phyloP scores from a whole-genome alignment of 2,329 filamentous ascomycete species.

The Fusarium tanahbumbuense region DNA sequence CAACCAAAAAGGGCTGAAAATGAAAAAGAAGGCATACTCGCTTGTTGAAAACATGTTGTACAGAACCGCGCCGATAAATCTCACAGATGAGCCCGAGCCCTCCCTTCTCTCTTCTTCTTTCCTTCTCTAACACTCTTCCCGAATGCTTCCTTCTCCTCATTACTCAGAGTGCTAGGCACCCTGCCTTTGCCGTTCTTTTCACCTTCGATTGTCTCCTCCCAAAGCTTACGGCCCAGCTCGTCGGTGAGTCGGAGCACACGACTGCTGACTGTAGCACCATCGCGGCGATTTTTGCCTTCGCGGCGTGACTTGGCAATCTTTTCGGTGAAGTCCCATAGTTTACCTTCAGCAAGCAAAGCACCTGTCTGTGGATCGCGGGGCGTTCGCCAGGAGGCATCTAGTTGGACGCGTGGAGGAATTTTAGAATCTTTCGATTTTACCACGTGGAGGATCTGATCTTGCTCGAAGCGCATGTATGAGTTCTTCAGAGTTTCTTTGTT shows the following conservation, averaged over 20 bases:
- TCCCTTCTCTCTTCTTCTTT: conserved; percentile 61
- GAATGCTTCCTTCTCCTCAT: conserved; percentile 62
- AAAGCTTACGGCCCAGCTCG: conserved; percentile 76
- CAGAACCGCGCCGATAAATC: conserved; percentile 2
- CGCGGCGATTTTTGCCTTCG: conserved; percentile 96
- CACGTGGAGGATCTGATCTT: conserved; percentile 87
- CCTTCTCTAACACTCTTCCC: conserved; percentile 59
- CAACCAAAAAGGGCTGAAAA: not conserved
- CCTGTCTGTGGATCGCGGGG: conserved; percentile 71
- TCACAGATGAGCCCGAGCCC: conserved; percentile 64
- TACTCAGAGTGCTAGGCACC: conserved; percentile 58
- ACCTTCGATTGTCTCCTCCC: conserved; percentile 63
- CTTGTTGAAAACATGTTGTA: conserved; percentile 17
- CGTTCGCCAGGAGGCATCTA: conserved; percentile 81
- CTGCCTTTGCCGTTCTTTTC: conserved; percentile 52
- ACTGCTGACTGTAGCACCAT: conserved; percentile 87
- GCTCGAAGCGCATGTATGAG: conserved; percentile 86
- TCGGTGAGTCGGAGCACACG: conserved; percentile 84
- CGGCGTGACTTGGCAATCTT: conserved; percentile 83
- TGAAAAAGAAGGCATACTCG: conserved; percentile 8
- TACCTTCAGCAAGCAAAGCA: conserved; percentile 74
- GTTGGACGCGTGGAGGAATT: conserved; percentile 69
- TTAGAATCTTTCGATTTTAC: conserved; percentile 75
- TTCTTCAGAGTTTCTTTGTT: conserved; percentile 99
- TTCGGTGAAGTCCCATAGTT: conserved; percentile 92